These are phyloP conservation scores for Citrus sp. DNA, from an alignment of 345 rosid species.

Conservation along the genomic window DNA sequence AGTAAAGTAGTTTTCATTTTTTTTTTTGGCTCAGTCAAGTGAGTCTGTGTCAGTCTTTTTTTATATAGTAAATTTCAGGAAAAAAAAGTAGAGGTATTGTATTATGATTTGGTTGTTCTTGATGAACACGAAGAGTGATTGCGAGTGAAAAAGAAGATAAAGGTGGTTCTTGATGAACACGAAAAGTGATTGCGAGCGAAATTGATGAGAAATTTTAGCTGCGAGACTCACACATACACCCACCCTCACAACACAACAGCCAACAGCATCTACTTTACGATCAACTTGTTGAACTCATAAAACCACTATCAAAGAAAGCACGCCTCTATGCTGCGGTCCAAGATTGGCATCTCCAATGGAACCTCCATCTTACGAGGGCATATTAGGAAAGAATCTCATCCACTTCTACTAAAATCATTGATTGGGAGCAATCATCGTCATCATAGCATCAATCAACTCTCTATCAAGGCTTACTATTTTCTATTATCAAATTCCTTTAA, in stretches of 20 bases:
- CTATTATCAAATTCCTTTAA: background rate
- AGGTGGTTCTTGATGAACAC: too few species aligned
- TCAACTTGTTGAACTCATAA: background rate
- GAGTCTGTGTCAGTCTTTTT: too few species aligned
- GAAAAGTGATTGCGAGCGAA: too few species aligned
- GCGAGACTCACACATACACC: background rate
- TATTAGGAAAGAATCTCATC: background rate
- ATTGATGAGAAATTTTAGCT: background rate
- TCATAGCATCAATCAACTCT: background rate
- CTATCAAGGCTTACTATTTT: too few species aligned
- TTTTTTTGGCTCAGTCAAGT: too few species aligned
- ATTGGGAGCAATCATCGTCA: background rate
- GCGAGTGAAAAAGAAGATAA: too few species aligned
- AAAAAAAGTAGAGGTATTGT: too few species aligned
- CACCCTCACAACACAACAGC: background rate
- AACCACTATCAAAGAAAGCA: background rate
- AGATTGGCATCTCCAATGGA: background rate
- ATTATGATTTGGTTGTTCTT: background rate
- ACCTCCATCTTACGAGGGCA: background rate
- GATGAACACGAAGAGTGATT: too few species aligned
- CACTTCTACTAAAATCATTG: background rate
- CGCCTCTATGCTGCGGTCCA: background rate
- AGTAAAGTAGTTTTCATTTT: background rate
- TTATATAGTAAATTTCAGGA: too few species aligned
- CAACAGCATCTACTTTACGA: background rate